Evolutionary conservation across 371 early-diverging fungal genomes (phyloP).

Genomic region (Mucor circinelloides): DNA sequence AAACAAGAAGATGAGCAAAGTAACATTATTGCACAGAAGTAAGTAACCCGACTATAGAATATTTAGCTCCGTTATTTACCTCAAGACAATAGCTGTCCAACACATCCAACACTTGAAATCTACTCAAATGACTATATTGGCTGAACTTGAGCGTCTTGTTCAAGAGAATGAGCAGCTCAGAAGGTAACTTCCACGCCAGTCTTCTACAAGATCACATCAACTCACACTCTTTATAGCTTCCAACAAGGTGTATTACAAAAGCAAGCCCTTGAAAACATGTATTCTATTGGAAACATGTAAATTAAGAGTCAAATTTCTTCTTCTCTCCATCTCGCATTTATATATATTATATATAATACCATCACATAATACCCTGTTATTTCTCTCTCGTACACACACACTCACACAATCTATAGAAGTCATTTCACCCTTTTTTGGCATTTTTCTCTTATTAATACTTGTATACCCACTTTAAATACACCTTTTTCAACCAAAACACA

Average conservation of each 20-base stretch:
- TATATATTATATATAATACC: slow-evolving; percentile 4
- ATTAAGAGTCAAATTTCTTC: neutral
- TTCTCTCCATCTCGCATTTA: neutral
- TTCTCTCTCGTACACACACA: neutral
- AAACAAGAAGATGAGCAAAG: slow-evolving; percentile 55
- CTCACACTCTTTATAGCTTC: slow-evolving; percentile 27
- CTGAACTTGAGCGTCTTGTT: slow-evolving; percentile 38
- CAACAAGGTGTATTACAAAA: slow-evolving; percentile 53
- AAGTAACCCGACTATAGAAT: slow-evolving; percentile 7
- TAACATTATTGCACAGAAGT: slow-evolving; percentile 45
- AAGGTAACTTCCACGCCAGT: slow-evolving; percentile 19
- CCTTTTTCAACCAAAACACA: neutral
- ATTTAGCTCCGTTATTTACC: neutral
- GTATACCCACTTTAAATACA: slow-evolving; percentile 7
- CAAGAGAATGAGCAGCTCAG: slow-evolving; percentile 44
- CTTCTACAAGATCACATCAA: no score
- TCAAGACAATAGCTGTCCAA: slow-evolving; percentile 29
- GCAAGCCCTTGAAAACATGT: slow-evolving; percentile 55
- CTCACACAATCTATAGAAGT: slow-evolving; percentile 11
- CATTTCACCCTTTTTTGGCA: slow-evolving; percentile 4
- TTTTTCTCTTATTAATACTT: slow-evolving; percentile 3
- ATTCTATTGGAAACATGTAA: slow-evolving; percentile 33
- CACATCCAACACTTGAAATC: slow-evolving; percentile 41
- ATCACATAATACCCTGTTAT: slow-evolving; percentile 8
- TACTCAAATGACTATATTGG: slow-evolving; percentile 37